Percentiles rank a stretch among this genome's conserved stretches.
phyloP scores from a whole-genome alignment of 2,329 filamentous ascomycete species.

The Emmonsiellopsis sp. region DNA sequence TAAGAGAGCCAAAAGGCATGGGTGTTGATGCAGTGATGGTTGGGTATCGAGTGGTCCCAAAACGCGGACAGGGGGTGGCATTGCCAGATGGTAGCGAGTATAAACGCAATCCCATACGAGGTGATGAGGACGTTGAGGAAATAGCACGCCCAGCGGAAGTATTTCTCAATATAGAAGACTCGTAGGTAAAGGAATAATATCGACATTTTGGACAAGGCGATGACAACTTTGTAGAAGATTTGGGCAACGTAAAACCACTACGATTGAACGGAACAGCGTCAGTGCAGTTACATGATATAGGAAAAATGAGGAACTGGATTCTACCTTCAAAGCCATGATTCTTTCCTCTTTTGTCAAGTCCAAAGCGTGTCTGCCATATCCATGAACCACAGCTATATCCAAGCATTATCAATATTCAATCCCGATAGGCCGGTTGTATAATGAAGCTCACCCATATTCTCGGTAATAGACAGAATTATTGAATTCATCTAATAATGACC shows the following conservation, averaged over 20 bases:
- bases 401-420: neutral
- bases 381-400: slow-evolving; percentile 20
- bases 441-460: slow-evolving; percentile 6
- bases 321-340: slow-evolving; percentile 19
- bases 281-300: neutral
- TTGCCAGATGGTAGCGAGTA: slow-evolving; percentile 17
- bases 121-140: slow-evolving; percentile 12
- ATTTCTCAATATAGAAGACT: slow-evolving; percentile 38
- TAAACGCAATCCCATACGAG: slow-evolving; percentile 12
- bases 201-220: slow-evolving; percentile 46
- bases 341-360: slow-evolving; percentile 16
- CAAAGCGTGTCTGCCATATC: slow-evolving; percentile 20
- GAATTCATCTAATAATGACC: slow-evolving; percentile 8
- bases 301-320: neutral
- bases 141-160: slow-evolving; percentile 39
- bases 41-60: slow-evolving; percentile 15
- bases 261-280: neutral
- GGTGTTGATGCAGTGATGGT: slow-evolving; percentile 17
- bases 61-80: slow-evolving; percentile 16
- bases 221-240: slow-evolving; percentile 47
- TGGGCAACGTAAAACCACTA: slow-evolving; percentile 46
- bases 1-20: slow-evolving; percentile 15
- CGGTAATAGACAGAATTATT: slow-evolving; percentile 12
- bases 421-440: neutral
- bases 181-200: slow-evolving; percentile 48